Conservation (phyloP, 2,329 filamentous ascomycete genomes). For the Tolypocladium sp. region DNA sequence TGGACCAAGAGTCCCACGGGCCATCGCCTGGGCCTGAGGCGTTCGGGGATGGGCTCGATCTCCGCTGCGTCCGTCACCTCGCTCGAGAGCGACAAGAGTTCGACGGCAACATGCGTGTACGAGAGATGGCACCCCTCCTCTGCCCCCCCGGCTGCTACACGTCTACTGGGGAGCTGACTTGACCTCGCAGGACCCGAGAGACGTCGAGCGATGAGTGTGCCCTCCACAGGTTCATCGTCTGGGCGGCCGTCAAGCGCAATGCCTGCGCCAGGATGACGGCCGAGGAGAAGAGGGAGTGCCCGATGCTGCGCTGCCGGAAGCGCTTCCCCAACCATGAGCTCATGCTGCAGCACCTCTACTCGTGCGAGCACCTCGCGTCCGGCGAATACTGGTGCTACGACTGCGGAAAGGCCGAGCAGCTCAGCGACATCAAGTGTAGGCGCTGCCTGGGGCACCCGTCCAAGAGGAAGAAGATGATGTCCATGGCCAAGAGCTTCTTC, state of each 20-base stretch:
- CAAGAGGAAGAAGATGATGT: conserved; percentile 41
- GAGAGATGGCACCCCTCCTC: neutral
- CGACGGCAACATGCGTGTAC: conserved; percentile 6
- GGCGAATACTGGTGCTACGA: conserved; percentile 50
- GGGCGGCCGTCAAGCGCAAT: conserved; percentile 47
- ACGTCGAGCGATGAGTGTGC: conserved; percentile 39
- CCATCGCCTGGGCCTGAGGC: conserved; percentile 5
- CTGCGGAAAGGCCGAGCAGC: conserved; percentile 40
- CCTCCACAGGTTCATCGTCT: conserved; percentile 45
- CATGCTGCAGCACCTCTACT: conserved; percentile 44
- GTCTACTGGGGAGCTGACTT: neutral
- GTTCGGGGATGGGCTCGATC: conserved; percentile 2
- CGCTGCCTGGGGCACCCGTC: conserved; percentile 40
- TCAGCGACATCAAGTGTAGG: conserved; percentile 41
- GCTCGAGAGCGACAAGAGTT: conserved; percentile 4
- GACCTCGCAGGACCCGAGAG: conserved; percentile 29
- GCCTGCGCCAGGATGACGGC: conserved; percentile 35
- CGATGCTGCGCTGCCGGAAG: conserved; percentile 40
- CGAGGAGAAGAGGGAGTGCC: conserved; percentile 40
- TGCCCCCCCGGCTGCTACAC: neutral
- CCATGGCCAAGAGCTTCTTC: conserved; percentile 45
- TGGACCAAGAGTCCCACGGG: conserved; percentile 5
- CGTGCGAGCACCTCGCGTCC: conserved; percentile 26
- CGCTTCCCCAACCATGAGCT: conserved; percentile 41
- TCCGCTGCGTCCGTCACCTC: conserved; percentile 3